Evolutionary conservation across 345 rosid genomes (phyloP).

Genomic region (Sisymbrium altissimum): DNA sequence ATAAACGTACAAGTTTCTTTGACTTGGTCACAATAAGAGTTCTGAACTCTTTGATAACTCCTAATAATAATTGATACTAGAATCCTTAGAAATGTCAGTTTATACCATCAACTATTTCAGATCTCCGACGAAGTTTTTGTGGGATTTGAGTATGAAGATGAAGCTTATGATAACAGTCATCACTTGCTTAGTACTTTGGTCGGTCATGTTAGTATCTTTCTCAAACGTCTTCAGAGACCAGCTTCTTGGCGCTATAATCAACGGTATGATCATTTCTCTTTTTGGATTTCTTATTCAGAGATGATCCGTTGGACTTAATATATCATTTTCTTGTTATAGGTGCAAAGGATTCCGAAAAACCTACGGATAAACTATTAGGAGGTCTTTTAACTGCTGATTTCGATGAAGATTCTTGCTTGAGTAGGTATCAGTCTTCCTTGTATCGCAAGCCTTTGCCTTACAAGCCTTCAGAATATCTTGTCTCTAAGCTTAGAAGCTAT

Average conservation of each 20-base stretch:
- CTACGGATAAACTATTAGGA: slow-evolving; percentile 26
- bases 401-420: slow-evolving; percentile 29
- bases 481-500: slow-evolving; percentile 37
- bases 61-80: not conserved
- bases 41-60: slow-evolving; percentile 1
- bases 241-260: not conserved
- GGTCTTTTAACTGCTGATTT: slow-evolving; percentile 36
- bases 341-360: not conserved
- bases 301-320: not conserved
- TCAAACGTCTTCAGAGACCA: slow-evolving; percentile 20
- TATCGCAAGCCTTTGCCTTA: slow-evolving; percentile 32
- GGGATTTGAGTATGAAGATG: slow-evolving; percentile 3
- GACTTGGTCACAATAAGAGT: slow-evolving; percentile 6
- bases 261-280: slow-evolving; percentile 4
- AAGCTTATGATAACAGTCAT: slow-evolving; percentile 13
- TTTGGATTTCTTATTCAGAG: not conserved
- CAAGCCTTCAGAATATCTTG: slow-evolving; percentile 27
- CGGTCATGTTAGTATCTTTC: slow-evolving; percentile 1
- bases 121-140: not conserved
- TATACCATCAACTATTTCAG: not conserved
- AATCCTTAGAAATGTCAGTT: not conserved
- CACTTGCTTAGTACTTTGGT: slow-evolving; percentile 28
- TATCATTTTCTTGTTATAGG: not conserved
- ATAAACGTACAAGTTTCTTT: slow-evolving; percentile 14
- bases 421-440: slow-evolving; percentile 29